Evolutionary conservation across 768 basidiomycete genomes (phyloP), one percentile per base, ranked within the genome.

Genomic region (Lentinula aciculospora): DNA sequence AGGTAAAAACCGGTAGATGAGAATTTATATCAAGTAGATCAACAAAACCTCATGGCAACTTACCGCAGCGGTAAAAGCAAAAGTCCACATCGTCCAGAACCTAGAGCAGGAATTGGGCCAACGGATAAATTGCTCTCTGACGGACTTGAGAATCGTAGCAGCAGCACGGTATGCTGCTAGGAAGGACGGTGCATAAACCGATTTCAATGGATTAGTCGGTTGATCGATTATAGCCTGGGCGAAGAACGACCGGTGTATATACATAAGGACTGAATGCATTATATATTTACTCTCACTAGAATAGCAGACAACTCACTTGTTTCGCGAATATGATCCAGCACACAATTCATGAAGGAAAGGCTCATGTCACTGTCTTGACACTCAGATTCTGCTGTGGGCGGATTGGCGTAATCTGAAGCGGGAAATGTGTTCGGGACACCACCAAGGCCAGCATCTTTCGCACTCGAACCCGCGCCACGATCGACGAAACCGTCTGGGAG

Each of bases 141-240:
- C 71, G 0, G 75, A 76, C 57, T 78, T 78, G 47, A 87, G 70
- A 29, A 87, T 82, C 1, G 78, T 82, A 28, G 76, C 77, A 5
- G 83, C 80, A 1, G 82, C 76, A 1, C 81, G 76, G 60, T 85
- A 86, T 3, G 83, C 75, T 2, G 85, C 84, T 1, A 87, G 68
- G 60, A 89, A 88, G 0, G 84, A 86, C 0, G 80, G 80, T 0
- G 84, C 81, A 51, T 86, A 88, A 5, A 74, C 67, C 61, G 84
- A 86, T 67, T 83, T 82, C 40, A 88, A 73, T 0, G 87, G 86
- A 66, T 88, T 85, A 27, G 70, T 68, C 0, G 87, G 86, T 36
- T 83, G 77, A 57, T 88, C 85, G 25, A 85, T 81, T 61, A 88
- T 81, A 3, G 86, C 86, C 64, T 84, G 83, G 0, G 86, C 86